Evolutionary conservation across 306 rosid species (phyloP), one percentile per base, ranked within the genome.

Genomic region (Castanospermum australe): DNA sequence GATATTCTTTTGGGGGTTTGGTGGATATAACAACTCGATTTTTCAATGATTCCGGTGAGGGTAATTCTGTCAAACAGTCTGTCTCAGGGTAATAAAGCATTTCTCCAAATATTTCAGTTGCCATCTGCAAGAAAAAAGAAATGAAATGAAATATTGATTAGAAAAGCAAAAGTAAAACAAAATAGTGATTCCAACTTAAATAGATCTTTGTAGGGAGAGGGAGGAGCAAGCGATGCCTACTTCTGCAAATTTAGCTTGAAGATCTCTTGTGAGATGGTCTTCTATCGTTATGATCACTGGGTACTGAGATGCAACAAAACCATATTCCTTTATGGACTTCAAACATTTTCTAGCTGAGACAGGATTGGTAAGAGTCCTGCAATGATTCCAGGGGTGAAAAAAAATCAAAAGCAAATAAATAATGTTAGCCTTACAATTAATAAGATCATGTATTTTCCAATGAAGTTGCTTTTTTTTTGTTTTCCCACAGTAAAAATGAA

Each of bases 211-310:
- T 61, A 35, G 15, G 3, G 24, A 22, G 39, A 67, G 20, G 33
- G 24, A 52, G 33, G 17, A 20, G 5, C 1, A 33, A 15, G 6
- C 5, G 55, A 76, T 44, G 20, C 88, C 11, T 71, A 89, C 99
- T 89, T 83, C 93, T 24, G 93, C 96, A 76, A 91, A 94, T 90
- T 91, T 93, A 75, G 88, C 86, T 79, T 71, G 91, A 84, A 92
- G 99, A 25, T 83, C 88, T 64, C 73, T 71, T 1, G 96, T 90
- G 36, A 95, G 98, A 77, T 95, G 99, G 67, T 95, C 99, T 86
- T 95, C 99, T n/a, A 95, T 82, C 15, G 99, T 95, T 44, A 95
- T 88, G 57, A 95, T 87, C 70, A 95, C 96, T 0, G 99, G 99
- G 75, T 92, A 95, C 24, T 87, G 81, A 82, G 99, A 92, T 79